Base-by-base conservation (phyloP, 2,329 filamentous ascomycete genomes). In the Pseudocercospora pini-densiflorae region DNA sequence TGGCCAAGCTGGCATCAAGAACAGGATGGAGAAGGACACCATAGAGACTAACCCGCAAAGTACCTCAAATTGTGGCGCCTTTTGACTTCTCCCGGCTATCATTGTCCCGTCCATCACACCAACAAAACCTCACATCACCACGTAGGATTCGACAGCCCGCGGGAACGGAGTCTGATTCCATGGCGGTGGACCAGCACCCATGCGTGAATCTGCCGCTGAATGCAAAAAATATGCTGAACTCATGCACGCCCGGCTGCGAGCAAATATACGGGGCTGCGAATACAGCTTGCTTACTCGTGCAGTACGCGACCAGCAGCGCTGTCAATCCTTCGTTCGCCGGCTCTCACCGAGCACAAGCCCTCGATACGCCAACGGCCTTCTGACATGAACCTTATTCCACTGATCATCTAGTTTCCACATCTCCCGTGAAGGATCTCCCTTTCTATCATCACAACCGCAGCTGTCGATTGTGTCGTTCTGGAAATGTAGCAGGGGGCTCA, bases 61-160 rank as follows among this genome's bases (percentile, higher is more conserved):
- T 54, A 54, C 23, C 19, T 54, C 24, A 9, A 14, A 29, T 54
- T 16, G 49, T 54, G 49, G 49, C 49, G 49, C 24, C 19, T 54
- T 54, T 54, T 24, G 23, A 55, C 51, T 55, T 31, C 27, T 55
- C 51, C 51, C 51, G 51, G 24, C 23, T 31, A 55, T 31, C 51
- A 55, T 29, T 54, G 51, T 54, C 21, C 51, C 51, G 51, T 29
- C 51, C 23, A 19, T n/a, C 24, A 54, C 24, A 54, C 51, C 51
- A 49, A 49, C 45, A 19, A 49, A 8, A 49, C 19, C 19, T 23
- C 45, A 49, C 45, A 49, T 49, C 45, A 49, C 45, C 3, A 7
- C 19, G 47, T 19, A 51, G 21, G 6, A 55, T 29, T 43, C 40
- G 19, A 27, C 51, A 55, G 51, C 24, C 51, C 27, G 51, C 51